Evolutionary conservation across 352 stramenopile species (phyloP), one percentile per base, ranked within the genome.

Genomic region (Globisporangium iwayamae): DNA sequence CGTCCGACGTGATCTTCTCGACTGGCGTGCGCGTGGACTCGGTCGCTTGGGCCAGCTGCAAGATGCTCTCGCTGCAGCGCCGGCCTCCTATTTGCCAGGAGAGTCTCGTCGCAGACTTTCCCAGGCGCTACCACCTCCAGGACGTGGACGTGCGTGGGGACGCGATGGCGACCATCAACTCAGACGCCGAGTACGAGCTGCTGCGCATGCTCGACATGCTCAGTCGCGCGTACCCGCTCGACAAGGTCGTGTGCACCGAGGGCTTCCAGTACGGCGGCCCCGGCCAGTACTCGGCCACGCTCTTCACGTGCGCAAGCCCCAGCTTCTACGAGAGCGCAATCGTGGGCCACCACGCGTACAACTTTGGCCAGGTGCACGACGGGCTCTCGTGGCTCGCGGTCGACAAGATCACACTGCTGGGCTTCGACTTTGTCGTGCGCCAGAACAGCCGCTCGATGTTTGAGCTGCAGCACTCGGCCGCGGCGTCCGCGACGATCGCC

Each of bases 71-170:
- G 39, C 66, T 81, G 34, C 62, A 87, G 10, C 74, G 78, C 4
- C 72, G 76, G 25, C 81, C 81, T 1, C 71, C 70, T 4, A 41
- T 91, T 4, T 91, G 81, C 51, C 78, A 85, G 60, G 78, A 86
- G 51, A 79, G 76, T 52, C 36, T 89, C 30, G 81, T 89, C 22
- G 77, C 78, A 4, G 53, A 70, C 30, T 89, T 89, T 60, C 22
- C 73, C 0, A 55, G 77, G 2, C 76, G 81, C 18, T 88, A 89
- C 41, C 62, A 65, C 28, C 25, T 86, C 1, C 41, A 36, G 1
- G 72, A 85, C n/a, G 22, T 56, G 2, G 66, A 73, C 3, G 11
- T 77, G 2, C 18, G 65, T 2, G 13, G 48, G 4, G 56, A 75
- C 1, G 53, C 70, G 16, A 71, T 82, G 55, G 71, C 56, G 53